Conservation (phyloP, 108 stramenopile genomes). For the Parietichytrium sp. region DNA sequence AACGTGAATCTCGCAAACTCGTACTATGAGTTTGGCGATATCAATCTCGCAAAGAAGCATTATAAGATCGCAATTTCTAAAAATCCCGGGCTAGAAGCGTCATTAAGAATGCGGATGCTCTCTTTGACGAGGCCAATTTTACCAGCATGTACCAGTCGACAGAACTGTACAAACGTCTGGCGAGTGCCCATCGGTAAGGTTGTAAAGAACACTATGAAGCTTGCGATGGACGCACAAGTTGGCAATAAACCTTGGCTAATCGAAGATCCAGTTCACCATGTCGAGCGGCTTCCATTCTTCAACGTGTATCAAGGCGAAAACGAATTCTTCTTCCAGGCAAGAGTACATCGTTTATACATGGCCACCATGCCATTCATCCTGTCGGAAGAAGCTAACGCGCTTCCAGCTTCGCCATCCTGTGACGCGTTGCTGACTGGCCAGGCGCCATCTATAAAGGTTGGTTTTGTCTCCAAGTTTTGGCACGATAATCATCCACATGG, state of each 20-base stretch:
- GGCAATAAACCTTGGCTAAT: background rate
- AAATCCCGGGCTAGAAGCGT: background rate
- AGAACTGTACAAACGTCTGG: constrained; percentile 39
- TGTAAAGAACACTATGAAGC: background rate
- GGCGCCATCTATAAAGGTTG: constrained; percentile 40
- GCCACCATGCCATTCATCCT: too few relatives aligned
- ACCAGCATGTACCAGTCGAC: constrained; percentile 45
- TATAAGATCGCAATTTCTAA: background rate
- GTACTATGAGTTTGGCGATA: background rate
- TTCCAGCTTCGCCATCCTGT: background rate
- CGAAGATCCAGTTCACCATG: constrained; percentile 6
- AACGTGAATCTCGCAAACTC: constrained; percentile 29
- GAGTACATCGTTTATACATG: constrained; percentile 37
- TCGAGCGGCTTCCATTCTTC: constrained; percentile 55
- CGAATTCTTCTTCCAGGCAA: constrained; percentile 46
- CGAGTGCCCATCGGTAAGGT: background rate
- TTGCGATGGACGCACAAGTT: background rate
- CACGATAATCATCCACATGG: constrained; percentile 63
- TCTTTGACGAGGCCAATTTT: background rate
- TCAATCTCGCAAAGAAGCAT: background rate
- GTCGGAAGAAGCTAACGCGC: background rate
- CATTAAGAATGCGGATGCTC: too few relatives aligned
- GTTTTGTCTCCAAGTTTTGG: constrained; percentile 63
- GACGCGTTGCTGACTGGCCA: background rate
- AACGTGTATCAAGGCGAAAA: constrained; percentile 54